Evolutionary conservation across 2,329 filamentous ascomycete genomes (phyloP), one percentile per base, ranked within the genome.

Genomic region (Fusarium siculi): DNA sequence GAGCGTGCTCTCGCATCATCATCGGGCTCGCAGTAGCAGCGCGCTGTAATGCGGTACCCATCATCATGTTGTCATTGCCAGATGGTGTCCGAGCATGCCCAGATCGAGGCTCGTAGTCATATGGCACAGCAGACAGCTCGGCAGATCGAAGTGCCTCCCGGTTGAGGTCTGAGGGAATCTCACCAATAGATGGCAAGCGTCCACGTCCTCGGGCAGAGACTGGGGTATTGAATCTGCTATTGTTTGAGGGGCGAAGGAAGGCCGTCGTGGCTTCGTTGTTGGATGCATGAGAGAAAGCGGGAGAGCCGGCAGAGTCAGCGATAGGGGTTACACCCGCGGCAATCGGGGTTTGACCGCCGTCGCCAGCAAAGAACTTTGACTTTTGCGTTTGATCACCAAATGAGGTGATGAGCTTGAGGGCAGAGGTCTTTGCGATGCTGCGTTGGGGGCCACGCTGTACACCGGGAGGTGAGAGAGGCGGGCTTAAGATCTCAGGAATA

Each of bases 241-340:
- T 90, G 77, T 90, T 89, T 28, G 90, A 88, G 15, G 90, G 90
- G 21, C 90, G 86, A 32, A 92, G 82, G 76, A 93, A 91, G 5
- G 92, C 91, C 10, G 92, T 93, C 8, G 89, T 87, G 66, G 88
- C 88, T 19, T 92, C 91, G 54, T 85, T 89, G 25, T 75, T 76
- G 76, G 74, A 76, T 75, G 89, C 89, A 16, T 74, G 75, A 75
- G 74, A 76, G 75, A 89, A 90, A 44, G 89, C 88, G 1, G 95
- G 94, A 23, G 82, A 83, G 5, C 81, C 74, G 4, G 92, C 93
- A 43, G 93, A 93, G 74, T 95, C 92, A 3, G 93, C 92, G 77
- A 98, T 98, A 0, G 96, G 96, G 0, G 96, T 98, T 2, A 93
- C 89, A n/a, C 93, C 94, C 4, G 91, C 91, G 15, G 93, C 93